Percentiles rank a stretch among this genome's conserved stretches.
These are phyloP conservation scores for Trichoderma oligosporum DNA, from an alignment of 2,329 filamentous ascomycete genomes.

Conservation along the genomic window DNA sequence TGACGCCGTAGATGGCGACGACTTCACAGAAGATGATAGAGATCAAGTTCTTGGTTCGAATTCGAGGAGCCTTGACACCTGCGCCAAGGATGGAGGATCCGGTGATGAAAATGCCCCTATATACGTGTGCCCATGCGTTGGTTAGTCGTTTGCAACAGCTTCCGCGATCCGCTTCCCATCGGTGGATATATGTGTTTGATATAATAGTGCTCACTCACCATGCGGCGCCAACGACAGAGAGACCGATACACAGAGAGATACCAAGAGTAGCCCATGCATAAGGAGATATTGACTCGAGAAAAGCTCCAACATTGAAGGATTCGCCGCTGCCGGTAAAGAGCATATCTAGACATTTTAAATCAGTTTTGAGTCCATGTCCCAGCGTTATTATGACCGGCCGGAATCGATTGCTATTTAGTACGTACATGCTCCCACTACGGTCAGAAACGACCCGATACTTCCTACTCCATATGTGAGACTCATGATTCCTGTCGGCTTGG, in stretches of 20 bases:
- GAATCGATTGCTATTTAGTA: neutral
- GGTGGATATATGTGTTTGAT: neutral
- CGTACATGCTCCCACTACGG: constrained; percentile 77
- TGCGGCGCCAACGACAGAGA: constrained; percentile 94
- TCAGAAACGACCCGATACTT: constrained; percentile 63
- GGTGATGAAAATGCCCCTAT: constrained; percentile 97
- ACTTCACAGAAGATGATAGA: constrained; percentile 99
- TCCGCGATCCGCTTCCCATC: neutral
- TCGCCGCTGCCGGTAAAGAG: constrained; percentile 96
- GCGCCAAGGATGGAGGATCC: constrained; percentile 96
- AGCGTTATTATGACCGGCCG: too few relatives aligned
- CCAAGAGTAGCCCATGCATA: constrained; percentile 90
- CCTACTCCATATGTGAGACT: constrained; percentile 68
- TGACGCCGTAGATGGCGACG: constrained; percentile 99
- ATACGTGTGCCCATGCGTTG: neutral
- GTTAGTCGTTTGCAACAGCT: neutral
- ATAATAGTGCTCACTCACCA: constrained; percentile 73
- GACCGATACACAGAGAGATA: constrained; percentile 88
- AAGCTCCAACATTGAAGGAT: constrained; percentile 93
- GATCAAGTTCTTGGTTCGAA: constrained; percentile 98
- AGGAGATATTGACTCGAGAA: constrained; percentile 89
- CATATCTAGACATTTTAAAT: constrained; percentile 74
- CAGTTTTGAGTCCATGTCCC: constrained; percentile 9
- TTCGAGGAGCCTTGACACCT: constrained; percentile 92
- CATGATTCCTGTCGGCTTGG: constrained; percentile 49